These are phyloP conservation scores for Thelonectria blattea DNA, from an alignment of 2,329 filamentous ascomycete genomes.

Conservation along the genomic window DNA sequence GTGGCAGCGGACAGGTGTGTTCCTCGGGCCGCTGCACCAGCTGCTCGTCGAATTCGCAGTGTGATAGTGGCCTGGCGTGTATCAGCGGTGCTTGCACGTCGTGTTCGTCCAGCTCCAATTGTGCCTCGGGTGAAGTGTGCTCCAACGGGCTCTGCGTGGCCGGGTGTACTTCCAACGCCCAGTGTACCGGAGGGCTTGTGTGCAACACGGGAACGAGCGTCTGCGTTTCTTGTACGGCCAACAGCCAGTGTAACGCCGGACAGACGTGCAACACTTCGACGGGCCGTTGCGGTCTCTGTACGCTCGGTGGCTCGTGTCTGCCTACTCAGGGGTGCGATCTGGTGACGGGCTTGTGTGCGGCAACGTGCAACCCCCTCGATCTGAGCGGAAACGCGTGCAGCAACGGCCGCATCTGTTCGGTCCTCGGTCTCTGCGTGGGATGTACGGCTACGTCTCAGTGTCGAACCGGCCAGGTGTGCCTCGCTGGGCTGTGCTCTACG, in stretches of 20 bases:
- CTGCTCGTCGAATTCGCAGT: constrained; percentile 9
- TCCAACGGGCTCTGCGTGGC: constrained; percentile 11
- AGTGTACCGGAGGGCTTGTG: constrained; percentile 6
- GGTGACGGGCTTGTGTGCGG: constrained; percentile 3
- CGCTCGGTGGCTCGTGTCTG: not conserved
- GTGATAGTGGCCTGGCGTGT: constrained; percentile 8
- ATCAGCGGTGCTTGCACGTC: constrained; percentile 4
- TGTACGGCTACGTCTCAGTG: not conserved
- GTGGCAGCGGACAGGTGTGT: constrained; percentile 21
- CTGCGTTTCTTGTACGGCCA: constrained; percentile 10
- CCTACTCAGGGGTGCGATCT: constrained; percentile 7
- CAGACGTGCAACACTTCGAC: not conserved
- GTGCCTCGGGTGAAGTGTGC: constrained; percentile 9
- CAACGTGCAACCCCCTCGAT: constrained; percentile 1
- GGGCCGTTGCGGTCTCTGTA: not conserved
- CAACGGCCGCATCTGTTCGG: not conserved
- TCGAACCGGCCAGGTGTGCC: not conserved
- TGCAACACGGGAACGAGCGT: constrained; percentile 1
- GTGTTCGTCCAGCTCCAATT: not conserved
- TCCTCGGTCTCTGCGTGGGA: not conserved
- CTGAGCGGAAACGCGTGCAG: constrained; percentile 6
- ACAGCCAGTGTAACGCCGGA: constrained; percentile 15
- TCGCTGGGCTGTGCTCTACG: not conserved
- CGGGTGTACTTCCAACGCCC: constrained; percentile 8
- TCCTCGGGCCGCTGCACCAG: constrained; percentile 9